Evolutionary conservation across 495 filamentous ascomycete genomes (phyloP), one percentile per base, ranked within the genome.

Genomic region (Aspergillus steynii): DNA sequence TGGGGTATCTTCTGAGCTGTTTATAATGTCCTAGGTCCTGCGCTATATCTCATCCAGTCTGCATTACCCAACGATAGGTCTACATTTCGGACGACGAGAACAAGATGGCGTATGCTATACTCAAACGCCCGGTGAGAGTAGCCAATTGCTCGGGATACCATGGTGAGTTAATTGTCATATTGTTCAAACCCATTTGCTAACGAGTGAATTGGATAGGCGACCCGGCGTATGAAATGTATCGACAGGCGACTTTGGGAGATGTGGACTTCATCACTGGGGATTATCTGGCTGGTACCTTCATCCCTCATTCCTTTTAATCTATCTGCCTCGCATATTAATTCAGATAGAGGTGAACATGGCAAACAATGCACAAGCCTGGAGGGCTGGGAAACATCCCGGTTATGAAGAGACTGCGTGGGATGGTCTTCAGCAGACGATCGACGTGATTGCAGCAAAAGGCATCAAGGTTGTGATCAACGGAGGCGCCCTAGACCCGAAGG

Each of bases 201-300:
- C n/a, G 25, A n/a, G 20, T 14, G 14, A 32, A 50, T 34, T 27
- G 8, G 37, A 50, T 57, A 78, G 77, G 72, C 15, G 77, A 80
- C 57, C 78, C 77, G 4, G 76, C 74, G 26, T 70, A 72, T 55
- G 74, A 77, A 37, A 80, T 80, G 80, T 68, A 67, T 51, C 73
- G 69, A 20, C 80, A 80, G 67, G 80, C 75, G 1, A 77, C 71
- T 20, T 56, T 74, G 25, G 77, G 78, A 25, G 76, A 75, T 61
- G 74, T 86, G 26, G 82, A 85, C 55, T 77, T 84, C 42, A 83
- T 86, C 29, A 82, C 80, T 3, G 83, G 83, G 0, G 83, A 86
- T 62, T 86, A 82, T 59, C 76, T 86, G 20, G 79, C 80, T 14
- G 82, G 74, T 71, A 71, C 57, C 60, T 54, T 27, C 8, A 28